phyloP scores from a whole-genome alignment of 2,329 filamentous ascomycete species.

The Fusarium albidum region DNA sequence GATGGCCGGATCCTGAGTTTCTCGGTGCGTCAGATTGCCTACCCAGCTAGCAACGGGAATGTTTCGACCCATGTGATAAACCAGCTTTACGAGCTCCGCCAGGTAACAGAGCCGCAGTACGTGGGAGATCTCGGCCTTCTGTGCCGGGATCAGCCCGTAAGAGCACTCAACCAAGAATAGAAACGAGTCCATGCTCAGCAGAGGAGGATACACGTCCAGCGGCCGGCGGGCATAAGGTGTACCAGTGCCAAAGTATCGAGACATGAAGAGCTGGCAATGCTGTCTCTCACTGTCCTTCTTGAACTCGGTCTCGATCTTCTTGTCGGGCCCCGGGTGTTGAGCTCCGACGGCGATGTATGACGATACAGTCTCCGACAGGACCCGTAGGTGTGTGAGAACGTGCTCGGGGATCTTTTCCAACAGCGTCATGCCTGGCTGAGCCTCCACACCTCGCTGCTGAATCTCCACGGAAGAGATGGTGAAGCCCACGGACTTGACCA shows the following conservation, averaged over 20 bases:
- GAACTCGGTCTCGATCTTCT: constrained; percentile 72
- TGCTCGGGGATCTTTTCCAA: constrained; percentile 87
- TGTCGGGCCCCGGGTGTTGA: constrained; percentile 67
- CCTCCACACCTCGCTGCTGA: constrained; percentile 84
- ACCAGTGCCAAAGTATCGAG: constrained; percentile 57
- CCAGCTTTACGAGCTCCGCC: constrained; percentile 87
- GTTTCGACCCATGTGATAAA: constrained; percentile 66
- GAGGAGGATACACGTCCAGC: constrained; percentile 59
- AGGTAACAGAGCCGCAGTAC: constrained; percentile 87
- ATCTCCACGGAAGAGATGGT: constrained; percentile 92
- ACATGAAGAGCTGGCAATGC: constrained; percentile 78
- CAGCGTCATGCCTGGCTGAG: constrained; percentile 75
- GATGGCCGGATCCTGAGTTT: constrained; percentile 56
- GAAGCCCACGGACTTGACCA: constrained; percentile 76
- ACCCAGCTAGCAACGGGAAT: constrained; percentile 60
- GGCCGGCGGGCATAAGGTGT: constrained; percentile 51
- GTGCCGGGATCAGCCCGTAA: constrained; percentile 72
- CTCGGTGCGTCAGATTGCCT: constrained; percentile 52
- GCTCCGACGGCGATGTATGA: constrained; percentile 84
- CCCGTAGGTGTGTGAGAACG: constrained; percentile 83
- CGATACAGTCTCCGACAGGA: constrained; percentile 86
- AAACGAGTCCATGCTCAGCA: constrained; percentile 77
- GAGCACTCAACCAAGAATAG: constrained; percentile 83
- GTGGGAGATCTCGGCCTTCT: constrained; percentile 78
- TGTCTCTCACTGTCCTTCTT: constrained; percentile 74